Base-by-base conservation (phyloP, 148 eudicot species). In the Arctostaphylos glauca region DNA sequence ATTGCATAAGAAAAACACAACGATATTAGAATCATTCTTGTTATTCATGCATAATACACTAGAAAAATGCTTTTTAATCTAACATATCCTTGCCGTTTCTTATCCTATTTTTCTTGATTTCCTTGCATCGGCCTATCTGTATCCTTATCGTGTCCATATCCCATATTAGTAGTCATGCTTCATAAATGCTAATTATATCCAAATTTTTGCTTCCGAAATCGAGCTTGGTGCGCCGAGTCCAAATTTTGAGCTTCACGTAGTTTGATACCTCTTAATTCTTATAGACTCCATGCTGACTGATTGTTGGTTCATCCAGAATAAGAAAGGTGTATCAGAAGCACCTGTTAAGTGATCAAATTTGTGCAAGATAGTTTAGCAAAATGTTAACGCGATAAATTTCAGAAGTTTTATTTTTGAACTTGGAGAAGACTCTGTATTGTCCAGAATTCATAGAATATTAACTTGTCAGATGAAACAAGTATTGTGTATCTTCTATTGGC, bases 221-320 rank as follows among this genome's bases (percentile, higher is more conserved):
- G 5, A 50, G 74, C 58, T 41, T 50, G 19, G 44, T 31, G 75
- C 4, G 4, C 18, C 19, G 18, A 3, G 31, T 16, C 67, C 49
- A 25, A 80, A 67, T 80, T 80, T 38, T 50, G 46, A 67, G n/a
- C 47, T 67, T 52, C 74, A 14, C 19, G 62, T 18, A 46, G 23
- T 18, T 49, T 25, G 12, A 25, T 80, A 31, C 76, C 55, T 16
- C 44, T 79, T 80, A 31, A 60, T 43, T 16, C 44, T 79, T 79
- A 79, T 6, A 3, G 2, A 15, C 38, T 60, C 48, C 14, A 16
- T 67, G 15, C 74, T 25, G 48, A 18, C 25, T 15, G 15, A 15
- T 23, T 78, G 43, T 49, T 64, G 74, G 46, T 47, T 66, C 56
- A 62, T 62, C 9, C 15, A n/a, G 19, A 49, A 66, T 8, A 23